Evolutionary conservation across 192 early-diverging fungal species (phyloP).

Genomic region (Kickxella alabastrina): DNA sequence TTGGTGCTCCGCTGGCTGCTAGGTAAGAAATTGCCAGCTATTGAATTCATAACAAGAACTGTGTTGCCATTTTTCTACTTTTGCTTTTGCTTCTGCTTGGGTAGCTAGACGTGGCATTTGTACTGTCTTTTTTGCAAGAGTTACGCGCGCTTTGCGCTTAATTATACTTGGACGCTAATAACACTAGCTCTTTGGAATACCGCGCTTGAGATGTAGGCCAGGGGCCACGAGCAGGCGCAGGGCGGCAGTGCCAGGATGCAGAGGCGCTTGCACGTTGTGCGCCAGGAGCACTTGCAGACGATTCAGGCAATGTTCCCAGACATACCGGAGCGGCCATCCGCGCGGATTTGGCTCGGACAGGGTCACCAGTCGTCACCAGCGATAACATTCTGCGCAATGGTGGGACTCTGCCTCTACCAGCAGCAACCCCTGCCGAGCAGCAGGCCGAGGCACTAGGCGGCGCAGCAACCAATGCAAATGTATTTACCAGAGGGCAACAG

Average conservation of each 20-base stretch:
- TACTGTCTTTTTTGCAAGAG: too few species aligned
- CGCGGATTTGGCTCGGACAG: constrained; percentile 72
- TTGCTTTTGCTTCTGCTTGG: neutral
- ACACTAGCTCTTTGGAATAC: too few species aligned
- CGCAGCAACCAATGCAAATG: neutral
- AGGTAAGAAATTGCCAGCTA: constrained; percentile 13
- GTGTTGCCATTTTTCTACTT: neutral
- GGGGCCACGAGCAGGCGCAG: constrained; percentile 27
- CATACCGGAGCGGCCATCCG: constrained; percentile 72
- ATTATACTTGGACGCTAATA: too few species aligned
- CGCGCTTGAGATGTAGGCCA: constrained; percentile 20
- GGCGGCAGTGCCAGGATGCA: constrained; percentile 8
- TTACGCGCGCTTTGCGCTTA: too few species aligned
- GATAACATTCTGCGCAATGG: constrained; percentile 74
- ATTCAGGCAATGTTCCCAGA: constrained; percentile 81
- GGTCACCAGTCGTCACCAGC: constrained; percentile 76
- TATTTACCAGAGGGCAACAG: neutral
- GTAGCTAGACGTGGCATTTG: too few species aligned
- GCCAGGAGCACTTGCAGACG: constrained; percentile 57
- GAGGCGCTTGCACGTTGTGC: constrained; percentile 33
- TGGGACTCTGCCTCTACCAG: constrained; percentile 37
- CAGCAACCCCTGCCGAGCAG: constrained; percentile 21
- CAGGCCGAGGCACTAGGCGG: constrained; percentile 7
- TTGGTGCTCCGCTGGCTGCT: constrained; percentile 46
- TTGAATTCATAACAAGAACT: neutral